Evolutionary conservation across 1,284 basidiomycete genomes (phyloP), one percentile per base, ranked within the genome.

Genomic region (Trametes pubescens): DNA sequence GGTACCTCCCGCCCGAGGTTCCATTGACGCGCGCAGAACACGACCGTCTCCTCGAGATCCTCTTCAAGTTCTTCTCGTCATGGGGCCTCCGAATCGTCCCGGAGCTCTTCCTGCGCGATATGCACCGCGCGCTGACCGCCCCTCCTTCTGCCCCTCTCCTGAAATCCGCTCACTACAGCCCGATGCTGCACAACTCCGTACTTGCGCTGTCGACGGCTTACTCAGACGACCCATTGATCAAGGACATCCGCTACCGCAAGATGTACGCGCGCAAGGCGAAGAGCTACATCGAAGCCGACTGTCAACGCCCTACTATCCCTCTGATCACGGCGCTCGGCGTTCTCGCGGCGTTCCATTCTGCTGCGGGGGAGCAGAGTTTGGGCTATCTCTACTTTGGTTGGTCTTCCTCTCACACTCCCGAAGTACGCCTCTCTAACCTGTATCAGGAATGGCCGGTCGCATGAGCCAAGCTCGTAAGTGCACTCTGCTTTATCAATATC

Each of bases 181-280:
- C 89, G 0, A 86, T 91, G 80, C 79, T 91, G 3, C 90, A 92
- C 76, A 91, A 91, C 69, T 81, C 86, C 4, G 76, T 90, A 0
- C 77, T 92, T 9, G 80, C 89, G 1, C 75, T 92, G 29, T 87
- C 84, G 1, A 77, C 84, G 0, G 82, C 84, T 0, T 89, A 86
- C 69, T 83, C 86, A 3, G 84, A 88, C 57, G 82, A 89, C 48
- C 83, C 84, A 1, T 69, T 74, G 22, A 77, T 88, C 40, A 78
- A 82, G 9, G 79, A 83, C 47, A 73, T 79, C 18, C 77, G 79
- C 38, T 78, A 82, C 0, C 78, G 88, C 3, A 74, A 78, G 44
- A 74, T 77, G 24, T 90, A 86, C 68, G 85, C 85, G 9, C 72
- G 78, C 6, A 79, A 81, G 59, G 88, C 88, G 0, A 86, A 86